Evolutionary conservation across 2,329 filamentous ascomycete species (phyloP), one percentile per base, ranked within the genome.

Genomic region (Trichothecium roseum): DNA sequence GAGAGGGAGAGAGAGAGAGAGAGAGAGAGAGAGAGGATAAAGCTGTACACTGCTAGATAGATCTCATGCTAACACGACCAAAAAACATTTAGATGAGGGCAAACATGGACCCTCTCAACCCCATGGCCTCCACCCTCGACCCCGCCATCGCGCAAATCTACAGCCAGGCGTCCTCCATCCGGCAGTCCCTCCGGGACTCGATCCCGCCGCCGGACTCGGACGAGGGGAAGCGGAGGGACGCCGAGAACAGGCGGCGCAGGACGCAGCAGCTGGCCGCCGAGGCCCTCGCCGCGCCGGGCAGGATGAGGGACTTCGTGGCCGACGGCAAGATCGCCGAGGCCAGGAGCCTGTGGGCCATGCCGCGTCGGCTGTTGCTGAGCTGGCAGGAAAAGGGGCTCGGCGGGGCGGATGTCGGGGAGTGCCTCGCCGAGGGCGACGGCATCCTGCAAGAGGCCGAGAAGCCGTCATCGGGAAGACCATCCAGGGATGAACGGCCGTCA

Each of bases 81-180:
- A n/a, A n/a, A n/a, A 7, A 4, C n/a, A 6, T 10, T 15, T 41
- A 78, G 66, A 88, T 91, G 84, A 70, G 84, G 39, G 70, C 74
- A 22, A 85, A 79, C 44, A 88, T 89, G 82, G 83, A 87, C 48
- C 82, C 81, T 4, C 54, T 87, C 32, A 81, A 81, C 40, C 81
- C 82, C 2, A 78, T 82, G 56, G 81, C 79, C 3, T 78, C 76
- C 31, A 85, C 79, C 0, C 67, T 88, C 22, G 76, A 81, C 44
- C 77, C 78, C 3, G 82, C 82, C 27, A 82, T 89, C 34, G 72
- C 74, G 3, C 78, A 84, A 42, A 86, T 89, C 45, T 84, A 84
- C 47, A 69, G 69, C 24, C 67, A 74, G 48, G 72, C 73, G 6
- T 65, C 60, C 3, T 59, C 63, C 28, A 78, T 78, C 47, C 63